Evolutionary conservation across 441 rosid genomes (phyloP).

Genomic region (Croton laevigatus): DNA sequence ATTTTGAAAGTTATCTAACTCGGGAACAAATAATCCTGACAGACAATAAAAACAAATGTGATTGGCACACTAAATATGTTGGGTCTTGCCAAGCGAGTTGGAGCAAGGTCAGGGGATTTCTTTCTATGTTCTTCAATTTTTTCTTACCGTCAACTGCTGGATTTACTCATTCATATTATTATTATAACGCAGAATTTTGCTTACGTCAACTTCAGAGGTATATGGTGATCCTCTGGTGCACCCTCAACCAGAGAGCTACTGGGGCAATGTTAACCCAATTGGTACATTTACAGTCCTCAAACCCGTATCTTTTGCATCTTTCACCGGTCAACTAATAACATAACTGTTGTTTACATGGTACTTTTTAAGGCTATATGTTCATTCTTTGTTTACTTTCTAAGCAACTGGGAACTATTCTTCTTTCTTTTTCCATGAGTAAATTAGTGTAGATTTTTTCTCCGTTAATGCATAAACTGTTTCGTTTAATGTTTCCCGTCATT

Average conservation of each 20-base stretch:
- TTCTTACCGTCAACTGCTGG: neutral
- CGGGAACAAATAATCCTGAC: constrained; percentile 19
- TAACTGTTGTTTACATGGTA: neutral
- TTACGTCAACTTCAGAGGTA: constrained; percentile 95
- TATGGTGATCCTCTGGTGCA: constrained; percentile 94
- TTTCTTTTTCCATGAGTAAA: neutral
- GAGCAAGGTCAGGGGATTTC: constrained; percentile 54
- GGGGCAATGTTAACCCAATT: constrained; percentile 97
- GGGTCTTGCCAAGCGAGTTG: constrained; percentile 91
- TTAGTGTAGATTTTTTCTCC: neutral
- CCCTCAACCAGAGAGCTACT: constrained; percentile 81
- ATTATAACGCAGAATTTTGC: constrained; percentile 54
- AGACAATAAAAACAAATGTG: constrained; percentile 93
- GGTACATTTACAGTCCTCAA: constrained; percentile 39
- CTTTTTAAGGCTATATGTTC: neutral
- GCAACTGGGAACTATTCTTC: neutral
- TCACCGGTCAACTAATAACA: neutral
- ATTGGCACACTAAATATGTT: constrained; percentile 94
- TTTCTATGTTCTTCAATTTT: constrained; percentile 10
- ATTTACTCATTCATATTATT: constrained; percentile 16
- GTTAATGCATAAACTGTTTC: constrained; percentile 2
- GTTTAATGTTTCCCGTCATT: no score
- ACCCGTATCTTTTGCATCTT: neutral
- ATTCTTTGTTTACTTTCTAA: neutral
- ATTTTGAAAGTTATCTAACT: constrained; percentile 13